Evolutionary conservation across 1,139 yeast genomes (phyloP), one percentile per base, ranked within the genome.

Genomic region (Kodamaea fungicola): DNA sequence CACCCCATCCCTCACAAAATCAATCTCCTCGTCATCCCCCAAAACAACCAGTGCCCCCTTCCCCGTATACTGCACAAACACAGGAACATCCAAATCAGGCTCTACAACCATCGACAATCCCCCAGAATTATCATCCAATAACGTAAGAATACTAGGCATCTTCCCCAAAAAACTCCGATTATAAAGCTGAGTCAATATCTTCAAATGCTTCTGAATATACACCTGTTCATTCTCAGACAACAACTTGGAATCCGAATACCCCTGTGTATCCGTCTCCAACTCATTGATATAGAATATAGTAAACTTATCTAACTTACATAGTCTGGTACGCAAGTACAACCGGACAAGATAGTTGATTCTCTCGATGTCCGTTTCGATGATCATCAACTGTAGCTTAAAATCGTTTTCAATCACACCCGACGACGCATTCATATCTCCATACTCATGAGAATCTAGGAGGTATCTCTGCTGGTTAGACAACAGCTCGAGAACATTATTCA

Each of bases 311-410:
- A 90, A 74, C 54, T 85, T 87, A 32, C 73, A 60, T 33, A 94
- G 62, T 40, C 99, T 68, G 3, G 92, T 75, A 42, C 98, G 72
- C 27, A 90, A 67, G 55, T 88, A 90, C 21, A 89, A 75, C 39
- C 97, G 67, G 12, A 90, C 69, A 31, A 92, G 62, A 55, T 83
- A 92, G 51, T 84, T 88, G 34, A 88, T 76, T 41, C 98, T 66
- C 52, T 92, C 98, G 22, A 92, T 72, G 51, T 92, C 98, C 3
- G 95, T 84, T 55, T 92, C 98, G 44, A 90, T 81, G 12, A 94
- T 76, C 69, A 92, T 78, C 31, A 90, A 66, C 42, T 84, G 83
- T 40, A 92, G 64, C 56, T 90, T 90, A 57, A 83, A 83, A 50
- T 85, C 92, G 31, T 71, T 67, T n/a, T 62, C 55, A 7, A 70